These are phyloP conservation scores for Clonostachys byssicola DNA, from an alignment of 2,329 filamentous ascomycete species.

Conservation along the genomic window DNA sequence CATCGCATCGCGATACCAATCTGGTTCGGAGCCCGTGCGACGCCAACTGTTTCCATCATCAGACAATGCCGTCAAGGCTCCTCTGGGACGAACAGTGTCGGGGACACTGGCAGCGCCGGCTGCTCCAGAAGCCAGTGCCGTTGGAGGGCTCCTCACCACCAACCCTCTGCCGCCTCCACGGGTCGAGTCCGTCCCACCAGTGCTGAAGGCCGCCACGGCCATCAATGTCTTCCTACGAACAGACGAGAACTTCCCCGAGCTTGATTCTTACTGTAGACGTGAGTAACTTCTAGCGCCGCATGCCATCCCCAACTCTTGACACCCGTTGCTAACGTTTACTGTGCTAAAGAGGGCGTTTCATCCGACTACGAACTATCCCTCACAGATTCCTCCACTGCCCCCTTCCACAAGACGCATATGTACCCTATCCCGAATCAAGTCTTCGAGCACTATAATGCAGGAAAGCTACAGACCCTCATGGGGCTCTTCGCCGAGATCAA, in stretches of 20 bases:
- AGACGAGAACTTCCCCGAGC: constrained; percentile 80
- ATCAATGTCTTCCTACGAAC: constrained; percentile 75
- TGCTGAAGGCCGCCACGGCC: constrained; percentile 76
- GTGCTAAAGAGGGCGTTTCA: constrained; percentile 71
- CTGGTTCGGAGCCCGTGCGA: constrained; percentile 38
- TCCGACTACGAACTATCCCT: constrained; percentile 83
- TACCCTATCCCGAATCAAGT: constrained; percentile 90
- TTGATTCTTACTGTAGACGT: constrained; percentile 89
- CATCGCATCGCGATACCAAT: constrained; percentile 41
- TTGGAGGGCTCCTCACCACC: constrained; percentile 20
- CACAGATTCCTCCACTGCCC: constrained; percentile 69
- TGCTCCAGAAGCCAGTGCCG: constrained; percentile 15
- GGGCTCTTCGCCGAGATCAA: constrained; percentile 92
- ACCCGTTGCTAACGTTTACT: neutral
- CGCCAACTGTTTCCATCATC: constrained; percentile 43
- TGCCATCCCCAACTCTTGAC: neutral
- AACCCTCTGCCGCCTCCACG: constrained; percentile 36
- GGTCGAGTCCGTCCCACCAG: constrained; percentile 52
- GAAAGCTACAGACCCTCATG: constrained; percentile 87
- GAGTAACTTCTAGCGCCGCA: constrained; percentile 32
- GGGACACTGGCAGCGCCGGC: constrained; percentile 9
- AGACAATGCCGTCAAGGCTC: constrained; percentile 8
- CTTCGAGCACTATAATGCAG: constrained; percentile 86
- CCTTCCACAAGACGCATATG: constrained; percentile 82
- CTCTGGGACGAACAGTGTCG: neutral